Conservation (phyloP, 2,329 filamentous ascomycete genomes). For the Parascedosporium putredinis region DNA sequence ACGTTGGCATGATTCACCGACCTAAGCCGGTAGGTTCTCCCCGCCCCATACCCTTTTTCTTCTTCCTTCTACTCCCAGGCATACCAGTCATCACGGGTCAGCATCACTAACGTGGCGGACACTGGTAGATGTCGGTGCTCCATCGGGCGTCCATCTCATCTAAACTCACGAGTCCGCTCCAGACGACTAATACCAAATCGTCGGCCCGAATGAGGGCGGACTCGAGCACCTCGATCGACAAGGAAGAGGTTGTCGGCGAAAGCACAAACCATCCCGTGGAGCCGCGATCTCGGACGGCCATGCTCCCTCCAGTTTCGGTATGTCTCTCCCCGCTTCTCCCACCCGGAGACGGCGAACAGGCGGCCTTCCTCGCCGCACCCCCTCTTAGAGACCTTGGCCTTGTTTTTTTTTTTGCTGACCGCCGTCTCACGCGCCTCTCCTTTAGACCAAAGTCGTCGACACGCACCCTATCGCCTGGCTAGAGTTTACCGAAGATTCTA, state of each 20-base stretch:
- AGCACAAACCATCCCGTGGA: slow-evolving; percentile 71
- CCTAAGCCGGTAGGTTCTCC: slow-evolving; percentile 62
- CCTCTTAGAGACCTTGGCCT: slow-evolving; percentile 6
- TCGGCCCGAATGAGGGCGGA: slow-evolving; percentile 57
- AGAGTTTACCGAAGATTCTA: slow-evolving; percentile 86
- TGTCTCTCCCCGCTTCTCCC: too few relatives aligned
- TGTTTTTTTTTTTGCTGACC: background rate
- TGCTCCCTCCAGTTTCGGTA: slow-evolving; percentile 85
- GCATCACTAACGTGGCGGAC: slow-evolving; percentile 3
- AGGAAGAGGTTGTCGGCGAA: slow-evolving; percentile 39
- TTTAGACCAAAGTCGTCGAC: slow-evolving; percentile 69
- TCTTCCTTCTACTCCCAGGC: slow-evolving; percentile 14
- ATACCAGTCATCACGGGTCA: too few relatives aligned
- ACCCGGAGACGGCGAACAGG: too few relatives aligned
- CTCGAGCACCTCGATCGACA: slow-evolving; percentile 48
- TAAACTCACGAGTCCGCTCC: slow-evolving; percentile 25
- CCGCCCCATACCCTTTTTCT: slow-evolving; percentile 4
- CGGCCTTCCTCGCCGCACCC: background rate
- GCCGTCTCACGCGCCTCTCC: background rate
- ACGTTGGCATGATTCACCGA: slow-evolving; percentile 86
- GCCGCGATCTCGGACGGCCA: slow-evolving; percentile 70
- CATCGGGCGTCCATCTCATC: slow-evolving; percentile 45
- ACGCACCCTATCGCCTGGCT: slow-evolving; percentile 82
- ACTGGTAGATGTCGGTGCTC: slow-evolving; percentile 38
- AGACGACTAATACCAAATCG: slow-evolving; percentile 51